These are phyloP conservation scores for Xylaria telfairii DNA, from an alignment of 495 filamentous ascomycete species.

Conservation along the genomic window DNA sequence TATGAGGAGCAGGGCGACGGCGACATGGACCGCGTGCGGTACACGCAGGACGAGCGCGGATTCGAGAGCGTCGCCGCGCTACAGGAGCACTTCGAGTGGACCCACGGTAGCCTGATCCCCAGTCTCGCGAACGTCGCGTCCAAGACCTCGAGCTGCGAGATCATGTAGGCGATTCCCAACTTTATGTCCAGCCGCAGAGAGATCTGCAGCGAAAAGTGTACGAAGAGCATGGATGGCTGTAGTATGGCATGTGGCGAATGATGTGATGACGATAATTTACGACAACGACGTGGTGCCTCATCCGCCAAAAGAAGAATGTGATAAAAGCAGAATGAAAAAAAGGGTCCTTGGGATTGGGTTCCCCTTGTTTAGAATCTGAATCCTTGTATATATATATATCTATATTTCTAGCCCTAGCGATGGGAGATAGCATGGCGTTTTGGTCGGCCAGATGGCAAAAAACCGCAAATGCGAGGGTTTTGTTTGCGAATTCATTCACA, in stretches of 20 bases:
- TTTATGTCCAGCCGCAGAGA: neutral
- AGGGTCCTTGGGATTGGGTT: neutral
- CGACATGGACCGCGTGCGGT: slow-evolving; percentile 47
- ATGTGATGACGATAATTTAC: slow-evolving; percentile 8
- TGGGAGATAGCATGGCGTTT: slow-evolving; percentile 28
- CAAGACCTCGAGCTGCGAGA: slow-evolving; percentile 33
- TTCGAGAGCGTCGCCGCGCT: slow-evolving; percentile 48
- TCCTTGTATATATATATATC: slow-evolving; percentile 26
- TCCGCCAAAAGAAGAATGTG: neutral
- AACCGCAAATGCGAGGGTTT: slow-evolving; percentile 29
- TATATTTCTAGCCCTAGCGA: slow-evolving; percentile 18
- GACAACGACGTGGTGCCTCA: slow-evolving; percentile 1
- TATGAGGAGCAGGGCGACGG: slow-evolving; percentile 53
- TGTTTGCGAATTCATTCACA: slow-evolving; percentile 11
- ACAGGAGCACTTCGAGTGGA: slow-evolving; percentile 55
- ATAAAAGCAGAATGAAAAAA: neutral
- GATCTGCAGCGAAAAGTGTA: neutral
- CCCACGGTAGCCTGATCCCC: slow-evolving; percentile 45
- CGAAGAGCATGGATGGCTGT: slow-evolving; percentile 4
- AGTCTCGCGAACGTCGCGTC: slow-evolving; percentile 16
- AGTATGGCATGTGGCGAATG: neutral
- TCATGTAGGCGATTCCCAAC: slow-evolving; percentile 42
- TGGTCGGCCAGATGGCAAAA: slow-evolving; percentile 25
- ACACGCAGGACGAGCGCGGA: slow-evolving; percentile 49
- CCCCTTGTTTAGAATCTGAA: slow-evolving; percentile 11